These are phyloP conservation scores for Bipolaris oryzae DNA, from an alignment of 2,329 filamentous ascomycete genomes.

Conservation along the genomic window DNA sequence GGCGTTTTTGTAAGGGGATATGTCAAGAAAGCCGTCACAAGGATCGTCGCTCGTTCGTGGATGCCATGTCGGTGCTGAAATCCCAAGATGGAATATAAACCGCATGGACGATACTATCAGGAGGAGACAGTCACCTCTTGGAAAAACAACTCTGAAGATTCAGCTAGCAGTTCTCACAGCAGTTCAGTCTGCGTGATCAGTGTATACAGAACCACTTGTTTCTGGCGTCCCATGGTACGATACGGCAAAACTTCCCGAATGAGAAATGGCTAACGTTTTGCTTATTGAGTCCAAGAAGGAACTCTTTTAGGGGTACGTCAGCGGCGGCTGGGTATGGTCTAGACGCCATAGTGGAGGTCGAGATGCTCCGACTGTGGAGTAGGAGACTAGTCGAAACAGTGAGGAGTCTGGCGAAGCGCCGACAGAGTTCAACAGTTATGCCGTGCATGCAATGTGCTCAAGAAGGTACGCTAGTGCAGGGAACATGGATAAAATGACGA, in stretches of 20 bases:
- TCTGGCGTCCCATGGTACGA: neutral
- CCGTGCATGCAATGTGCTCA: conserved; percentile 11
- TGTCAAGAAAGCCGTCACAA: neutral
- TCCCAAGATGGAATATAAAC: neutral
- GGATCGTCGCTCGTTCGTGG: neutral
- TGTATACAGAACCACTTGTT: neutral
- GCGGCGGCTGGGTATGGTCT: conserved; percentile 21
- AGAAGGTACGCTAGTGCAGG: conserved; percentile 7
- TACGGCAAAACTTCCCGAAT: neutral
- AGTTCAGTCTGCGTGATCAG: neutral
- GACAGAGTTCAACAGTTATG: conserved; percentile 18
- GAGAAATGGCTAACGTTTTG: conserved; percentile 9
- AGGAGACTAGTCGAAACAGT: conserved; percentile 21
- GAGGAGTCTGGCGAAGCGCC: conserved; percentile 32
- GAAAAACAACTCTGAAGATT: neutral
- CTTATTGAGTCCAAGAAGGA: conserved; percentile 4
- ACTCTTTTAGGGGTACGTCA: conserved; percentile 17
- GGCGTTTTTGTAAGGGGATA: neutral
- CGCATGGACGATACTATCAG: neutral
- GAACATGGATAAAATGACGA: conserved; percentile 9
- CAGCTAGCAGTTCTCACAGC: neutral
- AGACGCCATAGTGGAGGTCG: conserved; percentile 18
- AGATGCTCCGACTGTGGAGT: conserved; percentile 1
- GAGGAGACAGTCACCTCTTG: neutral
- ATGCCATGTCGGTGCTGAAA: neutral